Evolutionary conservation across 2,329 filamentous ascomycete genomes (phyloP).

Genomic region (Sarocladium oryzae): DNA sequence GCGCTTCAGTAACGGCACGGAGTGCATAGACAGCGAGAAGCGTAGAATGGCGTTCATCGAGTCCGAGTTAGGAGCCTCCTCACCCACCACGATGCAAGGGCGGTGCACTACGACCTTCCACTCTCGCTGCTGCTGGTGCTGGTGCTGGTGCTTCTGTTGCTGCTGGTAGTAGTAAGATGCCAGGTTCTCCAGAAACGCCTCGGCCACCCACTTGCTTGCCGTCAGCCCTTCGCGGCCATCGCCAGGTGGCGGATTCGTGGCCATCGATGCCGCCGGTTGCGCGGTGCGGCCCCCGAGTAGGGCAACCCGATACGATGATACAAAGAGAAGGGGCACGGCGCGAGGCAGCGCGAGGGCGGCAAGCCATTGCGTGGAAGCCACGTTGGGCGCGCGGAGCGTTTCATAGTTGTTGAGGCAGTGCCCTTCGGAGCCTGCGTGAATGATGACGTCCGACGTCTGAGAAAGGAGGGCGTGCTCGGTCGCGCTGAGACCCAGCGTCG

Average conservation of each 20-base stretch:
- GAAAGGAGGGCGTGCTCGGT: constrained; percentile 7
- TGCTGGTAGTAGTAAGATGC: not conserved
- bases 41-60: constrained; percentile 13
- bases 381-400: constrained; percentile 11
- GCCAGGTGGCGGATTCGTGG: constrained; percentile 11
- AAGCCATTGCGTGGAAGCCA: constrained; percentile 12
- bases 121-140: not conserved
- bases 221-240: constrained; percentile 25
- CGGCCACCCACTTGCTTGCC: constrained; percentile 26
- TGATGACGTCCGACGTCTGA: constrained; percentile 11
- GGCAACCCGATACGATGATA: constrained; percentile 12
- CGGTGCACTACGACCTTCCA: constrained; percentile 22
- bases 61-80: constrained; percentile 13
- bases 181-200: constrained; percentile 22
- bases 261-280: constrained; percentile 11
- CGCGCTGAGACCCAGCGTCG: constrained; percentile 10
- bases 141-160: not conserved
- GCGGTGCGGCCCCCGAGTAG: constrained; percentile 11
- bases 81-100: constrained; percentile 17
- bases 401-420: constrained; percentile 14
- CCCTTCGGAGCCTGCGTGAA: constrained; percentile 13
- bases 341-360: constrained; percentile 11
- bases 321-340: constrained; percentile 11
- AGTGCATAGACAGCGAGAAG: constrained; percentile 12
- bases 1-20: constrained; percentile 10